Percentiles rank a stretch among this genome's conserved stretches.
phyloP scores from a whole-genome alignment of 1,139 yeast genomes.

The Suhomyces chickasaworum region DNA sequence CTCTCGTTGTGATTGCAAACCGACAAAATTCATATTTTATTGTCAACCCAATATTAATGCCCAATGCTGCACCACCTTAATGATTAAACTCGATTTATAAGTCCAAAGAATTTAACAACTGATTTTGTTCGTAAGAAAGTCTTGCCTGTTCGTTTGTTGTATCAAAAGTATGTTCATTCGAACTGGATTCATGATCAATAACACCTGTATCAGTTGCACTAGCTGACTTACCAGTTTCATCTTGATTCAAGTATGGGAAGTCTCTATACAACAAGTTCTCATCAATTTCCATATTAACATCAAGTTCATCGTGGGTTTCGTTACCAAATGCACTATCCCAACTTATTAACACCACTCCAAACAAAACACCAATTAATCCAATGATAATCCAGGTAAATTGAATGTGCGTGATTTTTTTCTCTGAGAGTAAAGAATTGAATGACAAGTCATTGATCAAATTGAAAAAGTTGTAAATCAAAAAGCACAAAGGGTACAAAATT shows the following conservation, averaged over 20 bases:
- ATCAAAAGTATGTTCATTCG: slow-evolving; percentile 6
- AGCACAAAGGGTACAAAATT: slow-evolving; percentile 79
- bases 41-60: not conserved
- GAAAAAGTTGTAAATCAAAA: slow-evolving; percentile 76
- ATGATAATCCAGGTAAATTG: slow-evolving; percentile 47
- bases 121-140: slow-evolving; percentile 52
- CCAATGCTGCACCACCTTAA: not conserved
- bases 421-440: slow-evolving; percentile 50
- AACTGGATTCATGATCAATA: slow-evolving; percentile 4
- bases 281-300: slow-evolving; percentile 15
- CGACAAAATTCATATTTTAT: slow-evolving; percentile 32
- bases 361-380: slow-evolving; percentile 60
- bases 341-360: slow-evolving; percentile 46
- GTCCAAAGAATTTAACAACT: slow-evolving; percentile 44
- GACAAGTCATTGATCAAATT: slow-evolving; percentile 74
- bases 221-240: slow-evolving; percentile 15
- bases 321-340: slow-evolving; percentile 45
- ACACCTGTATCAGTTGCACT: not conserved
- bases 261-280: slow-evolving; percentile 26
- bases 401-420: slow-evolving; percentile 32
- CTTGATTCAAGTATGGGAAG: slow-evolving; percentile 13
- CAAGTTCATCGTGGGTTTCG: slow-evolving; percentile 13
- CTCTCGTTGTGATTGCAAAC: slow-evolving; percentile 20
- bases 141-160: slow-evolving; percentile 4
- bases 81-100: slow-evolving; percentile 8